Base-by-base conservation (phyloP, 1,284 basidiomycete species). In the Athelia psychrophila region DNA sequence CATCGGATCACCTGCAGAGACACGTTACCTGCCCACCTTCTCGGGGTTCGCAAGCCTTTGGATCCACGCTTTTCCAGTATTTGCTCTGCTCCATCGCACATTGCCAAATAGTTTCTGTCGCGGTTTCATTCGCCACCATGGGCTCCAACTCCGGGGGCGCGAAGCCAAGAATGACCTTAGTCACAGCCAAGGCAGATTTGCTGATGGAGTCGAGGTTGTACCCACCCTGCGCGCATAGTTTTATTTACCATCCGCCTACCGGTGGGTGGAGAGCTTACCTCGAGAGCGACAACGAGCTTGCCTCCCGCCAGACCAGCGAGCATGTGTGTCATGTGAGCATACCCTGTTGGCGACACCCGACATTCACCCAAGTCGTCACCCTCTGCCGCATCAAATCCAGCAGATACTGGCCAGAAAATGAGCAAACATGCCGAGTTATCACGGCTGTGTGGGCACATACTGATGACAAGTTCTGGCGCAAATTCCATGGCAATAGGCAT, bases 401-500 rank as follows among this genome's bases (percentile, higher is more conserved):
- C 94, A 15, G 95, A 98, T 61, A 99, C 95, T 97, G 60, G 2
- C 20, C 23, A 36, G 10, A 53, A 18, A 54, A 47, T 53, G 22
- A 54, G 44, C 47, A 18, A 30, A 47, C 38, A 47, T 49, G 23
- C 33, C 25, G 47, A 36, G 36, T 6, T 23, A 44, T 46, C 19
- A 3, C 38, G 56, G n/a, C 19, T 24, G 23, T 13, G 44, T 24
- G 15, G 13, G 18, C 44, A 25, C 42, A 12, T 24, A 97, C 95
- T 93, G 58, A 99, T 95, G 24, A 99, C 94, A 12, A 99, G 78
- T 56, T 99, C 95, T 0, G 97, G 97, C 0, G 86, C 83, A 67
- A 98, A 99, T 70, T 99, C 96, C 70, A 93, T 83, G 0, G 94
- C 95, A 56, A 99, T 96, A 0, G 97, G 97, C 92, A 99, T 95